Evolutionary conservation across 306 rosid genomes (phyloP), one percentile per base, ranked within the genome.

Genomic region (Chamaecrista fasciculata): DNA sequence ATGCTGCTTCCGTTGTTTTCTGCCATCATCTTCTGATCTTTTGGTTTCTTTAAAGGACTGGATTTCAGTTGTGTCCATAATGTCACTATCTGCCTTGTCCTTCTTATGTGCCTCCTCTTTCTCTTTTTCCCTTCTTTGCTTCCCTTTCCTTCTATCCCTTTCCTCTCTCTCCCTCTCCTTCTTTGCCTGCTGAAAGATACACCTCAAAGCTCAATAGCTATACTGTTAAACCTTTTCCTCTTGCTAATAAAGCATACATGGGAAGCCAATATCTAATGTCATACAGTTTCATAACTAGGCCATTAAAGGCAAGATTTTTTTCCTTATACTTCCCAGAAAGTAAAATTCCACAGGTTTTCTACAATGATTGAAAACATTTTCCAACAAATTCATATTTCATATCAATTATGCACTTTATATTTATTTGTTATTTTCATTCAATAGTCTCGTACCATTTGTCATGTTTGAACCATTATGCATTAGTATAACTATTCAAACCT

Each of bases 131-230:
- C 80, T 84, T 80, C 86, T 87, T 19, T 87, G 95, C 81, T 86
- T 92, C 24, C 24, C 50, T 80, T 85, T 90, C 74, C 85, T 86
- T 70, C 77, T 83, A 29, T 90, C 96, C 66, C 85, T 83, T 31
- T 92, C 96, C 73, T 89, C 95, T 70, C 88, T 87, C 55, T 92
- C 98, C 57, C 84, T 92, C 52, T 87, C 96, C 84, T 82, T 87
- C 77, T 86, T 87, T 18, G 79, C 86, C 96, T 90, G 81, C 69
- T 83, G 78, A 79, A 59, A 67, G 66, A 49, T 51, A 65, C 26
- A 36, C 46, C 25, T 80, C 66, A 51, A 65, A 70, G 28, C 39
- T 46, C 29, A 52, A 50, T 63, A 63, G 37, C 67, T 11, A 48
- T 25, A 47, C 49, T 18, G 49, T 65, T 18, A 67, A 21, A 28